These are phyloP conservation scores for Ophiostoma triangulosporum DNA, from an alignment of 2,329 filamentous ascomycete species.

Conservation along the genomic window DNA sequence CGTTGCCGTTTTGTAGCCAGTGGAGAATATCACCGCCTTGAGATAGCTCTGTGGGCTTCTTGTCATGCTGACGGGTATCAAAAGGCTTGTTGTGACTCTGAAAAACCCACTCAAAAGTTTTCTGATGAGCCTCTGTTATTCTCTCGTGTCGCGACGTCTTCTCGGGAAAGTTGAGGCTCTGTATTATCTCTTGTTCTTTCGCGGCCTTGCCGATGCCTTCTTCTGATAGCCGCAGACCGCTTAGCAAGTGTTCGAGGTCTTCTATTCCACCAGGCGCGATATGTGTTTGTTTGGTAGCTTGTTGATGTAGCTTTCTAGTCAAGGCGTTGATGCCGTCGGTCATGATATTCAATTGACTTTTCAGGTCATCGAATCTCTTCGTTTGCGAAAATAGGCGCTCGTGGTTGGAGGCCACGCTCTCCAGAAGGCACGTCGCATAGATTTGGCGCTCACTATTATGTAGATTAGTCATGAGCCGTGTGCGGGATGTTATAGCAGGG, in stretches of 20 bases:
- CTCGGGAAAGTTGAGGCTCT: background rate
- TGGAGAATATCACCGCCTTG: background rate
- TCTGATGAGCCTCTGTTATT: conserved; percentile 1
- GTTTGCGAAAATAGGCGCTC: background rate
- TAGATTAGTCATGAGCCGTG: background rate
- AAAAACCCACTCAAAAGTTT: conserved; percentile 6
- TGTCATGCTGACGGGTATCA: too few species aligned
- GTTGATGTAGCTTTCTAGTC: background rate
- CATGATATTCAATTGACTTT: background rate
- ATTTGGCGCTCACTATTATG: background rate
- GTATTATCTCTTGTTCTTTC: background rate
- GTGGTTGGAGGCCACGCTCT: background rate
- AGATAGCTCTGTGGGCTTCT: too few species aligned
- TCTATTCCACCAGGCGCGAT: background rate
- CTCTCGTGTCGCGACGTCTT: background rate
- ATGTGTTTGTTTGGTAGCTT: background rate
- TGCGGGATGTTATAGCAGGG: background rate
- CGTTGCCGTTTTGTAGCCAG: conserved; percentile 3
- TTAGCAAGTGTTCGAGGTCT: background rate
- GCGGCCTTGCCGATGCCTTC: background rate
- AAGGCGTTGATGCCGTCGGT: too few species aligned
- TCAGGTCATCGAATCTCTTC: background rate
- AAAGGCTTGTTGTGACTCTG: background rate
- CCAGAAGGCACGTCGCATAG: background rate
- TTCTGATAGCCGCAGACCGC: background rate